These are phyloP conservation scores for Chondrus crispus DNA, from an alignment of 23 red algal species.

Conservation along the genomic window DNA sequence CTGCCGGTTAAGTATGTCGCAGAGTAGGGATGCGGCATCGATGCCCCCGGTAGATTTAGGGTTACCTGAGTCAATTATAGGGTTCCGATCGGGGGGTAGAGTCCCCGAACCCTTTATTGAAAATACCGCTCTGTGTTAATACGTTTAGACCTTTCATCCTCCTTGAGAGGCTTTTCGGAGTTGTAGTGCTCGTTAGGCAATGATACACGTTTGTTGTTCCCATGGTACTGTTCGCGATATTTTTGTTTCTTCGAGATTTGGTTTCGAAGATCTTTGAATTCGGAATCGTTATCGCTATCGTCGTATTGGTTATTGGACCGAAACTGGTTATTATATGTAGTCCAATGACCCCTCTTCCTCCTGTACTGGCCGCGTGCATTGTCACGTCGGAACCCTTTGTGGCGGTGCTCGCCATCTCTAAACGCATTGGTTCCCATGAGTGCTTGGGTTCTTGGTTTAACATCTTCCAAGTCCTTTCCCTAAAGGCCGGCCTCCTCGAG, in stretches of 20 bases:
- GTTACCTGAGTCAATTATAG: not conserved
- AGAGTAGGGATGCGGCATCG: not conserved
- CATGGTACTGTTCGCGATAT: not conserved
- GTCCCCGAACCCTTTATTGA: not conserved
- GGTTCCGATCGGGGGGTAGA: not conserved
- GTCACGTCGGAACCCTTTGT: no score
- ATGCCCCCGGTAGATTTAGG: constrained; percentile 5
- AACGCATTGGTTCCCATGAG: no score
- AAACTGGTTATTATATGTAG: no score
- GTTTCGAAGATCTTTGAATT: not conserved
- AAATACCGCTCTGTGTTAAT: no score
- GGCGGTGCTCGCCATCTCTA: no score
- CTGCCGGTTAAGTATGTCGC: not conserved
- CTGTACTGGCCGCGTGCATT: no score
- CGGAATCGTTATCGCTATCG: not conserved
- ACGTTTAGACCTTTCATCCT: not conserved
- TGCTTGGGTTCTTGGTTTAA: not conserved
- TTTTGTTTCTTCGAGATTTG: no score
- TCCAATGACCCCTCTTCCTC: no score
- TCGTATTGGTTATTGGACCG: no score
- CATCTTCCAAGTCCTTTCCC: not conserved
- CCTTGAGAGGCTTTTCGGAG: not conserved
- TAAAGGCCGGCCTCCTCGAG: not conserved
- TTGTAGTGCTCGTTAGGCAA: not conserved
- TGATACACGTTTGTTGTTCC: not conserved